Conservation (phyloP, 139 green algal genomes). For the Gonium pectorale region DNA sequence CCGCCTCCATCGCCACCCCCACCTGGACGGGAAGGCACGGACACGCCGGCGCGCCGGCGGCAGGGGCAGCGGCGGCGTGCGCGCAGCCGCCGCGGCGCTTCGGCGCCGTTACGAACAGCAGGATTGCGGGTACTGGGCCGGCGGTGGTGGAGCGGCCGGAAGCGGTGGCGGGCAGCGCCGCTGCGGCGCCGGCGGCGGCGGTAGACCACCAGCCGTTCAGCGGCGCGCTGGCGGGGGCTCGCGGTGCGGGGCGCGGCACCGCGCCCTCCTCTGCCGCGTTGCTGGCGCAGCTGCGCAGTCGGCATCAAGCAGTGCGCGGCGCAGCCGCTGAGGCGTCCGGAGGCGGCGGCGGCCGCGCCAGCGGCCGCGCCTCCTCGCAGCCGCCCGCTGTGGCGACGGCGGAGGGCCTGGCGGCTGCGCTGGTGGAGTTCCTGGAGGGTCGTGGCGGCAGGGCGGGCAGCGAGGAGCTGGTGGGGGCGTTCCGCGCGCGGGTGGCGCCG, state of each 20-base stretch:
- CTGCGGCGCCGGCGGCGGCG: background rate
- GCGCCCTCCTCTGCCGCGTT: slow-evolving; percentile 9
- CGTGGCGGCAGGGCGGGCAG: slow-evolving; percentile 58
- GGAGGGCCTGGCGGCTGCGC: slow-evolving; percentile 54
- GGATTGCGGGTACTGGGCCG: background rate
- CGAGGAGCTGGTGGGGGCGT: slow-evolving; percentile 71
- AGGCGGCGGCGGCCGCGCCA: background rate
- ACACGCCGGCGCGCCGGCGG: slow-evolving; percentile 63
- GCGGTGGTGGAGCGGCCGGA: background rate
- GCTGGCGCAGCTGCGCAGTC: slow-evolving; percentile 39
- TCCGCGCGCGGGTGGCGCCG: slow-evolving; percentile 55
- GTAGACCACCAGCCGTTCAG: slow-evolving; percentile 5
- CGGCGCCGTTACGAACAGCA: slow-evolving; percentile 51
- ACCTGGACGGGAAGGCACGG: slow-evolving; percentile 92
- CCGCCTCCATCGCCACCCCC: slow-evolving; percentile 75
- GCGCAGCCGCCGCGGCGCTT: slow-evolving; percentile 37
- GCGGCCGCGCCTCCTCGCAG: background rate
- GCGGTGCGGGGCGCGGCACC: background rate
- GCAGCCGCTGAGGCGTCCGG: background rate
- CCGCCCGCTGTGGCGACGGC: background rate
- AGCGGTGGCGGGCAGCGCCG: background rate
- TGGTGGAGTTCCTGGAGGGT: slow-evolving; percentile 69
- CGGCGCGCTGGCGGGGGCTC: background rate
- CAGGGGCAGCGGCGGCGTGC: background rate
- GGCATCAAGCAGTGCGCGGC: slow-evolving; percentile 28